These are phyloP conservation scores for Giardia duodenalis DNA, from an alignment of 208 protist genomes.

Conservation along the genomic window DNA sequence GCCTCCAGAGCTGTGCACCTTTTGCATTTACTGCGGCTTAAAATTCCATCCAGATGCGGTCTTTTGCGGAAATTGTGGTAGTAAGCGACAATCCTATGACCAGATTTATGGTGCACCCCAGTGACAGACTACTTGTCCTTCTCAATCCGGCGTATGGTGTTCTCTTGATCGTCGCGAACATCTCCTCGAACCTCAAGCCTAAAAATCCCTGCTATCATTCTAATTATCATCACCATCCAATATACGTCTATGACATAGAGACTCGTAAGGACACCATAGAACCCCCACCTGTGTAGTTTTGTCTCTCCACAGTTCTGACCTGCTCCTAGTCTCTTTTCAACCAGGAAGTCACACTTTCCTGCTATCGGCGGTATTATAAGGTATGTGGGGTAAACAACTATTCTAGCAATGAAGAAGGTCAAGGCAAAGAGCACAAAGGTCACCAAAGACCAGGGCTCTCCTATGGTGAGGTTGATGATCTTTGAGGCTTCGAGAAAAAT, in stretches of 20 bases:
- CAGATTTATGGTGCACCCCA: neutral
- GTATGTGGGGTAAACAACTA: neutral
- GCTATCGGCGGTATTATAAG: neutral
- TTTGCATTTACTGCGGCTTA: slow-evolving; percentile 1
- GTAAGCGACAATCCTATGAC: neutral
- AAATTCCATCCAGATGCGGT: neutral
- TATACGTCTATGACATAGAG: neutral
- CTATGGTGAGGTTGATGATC: neutral
- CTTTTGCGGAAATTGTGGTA: neutral
- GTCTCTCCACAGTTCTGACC: neutral
- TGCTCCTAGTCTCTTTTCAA: neutral
- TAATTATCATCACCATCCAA: neutral
- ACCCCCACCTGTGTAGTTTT: neutral
- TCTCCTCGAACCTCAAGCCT: neutral
- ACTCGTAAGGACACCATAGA: neutral
- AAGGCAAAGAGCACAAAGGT: slow-evolving; percentile 4
- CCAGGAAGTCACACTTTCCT: neutral
- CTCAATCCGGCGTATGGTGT: neutral
- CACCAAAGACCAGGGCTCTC: neutral
- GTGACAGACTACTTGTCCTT: no score
- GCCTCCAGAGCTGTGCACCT: neutral
- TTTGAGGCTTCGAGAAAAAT: slow-evolving; percentile 5
- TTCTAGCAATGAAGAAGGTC: neutral
- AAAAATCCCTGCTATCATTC: neutral
- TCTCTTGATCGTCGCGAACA: neutral